Evolutionary conservation across 192 early-diverging fungal genomes (phyloP).

Genomic region (Coemansia sp.): DNA sequence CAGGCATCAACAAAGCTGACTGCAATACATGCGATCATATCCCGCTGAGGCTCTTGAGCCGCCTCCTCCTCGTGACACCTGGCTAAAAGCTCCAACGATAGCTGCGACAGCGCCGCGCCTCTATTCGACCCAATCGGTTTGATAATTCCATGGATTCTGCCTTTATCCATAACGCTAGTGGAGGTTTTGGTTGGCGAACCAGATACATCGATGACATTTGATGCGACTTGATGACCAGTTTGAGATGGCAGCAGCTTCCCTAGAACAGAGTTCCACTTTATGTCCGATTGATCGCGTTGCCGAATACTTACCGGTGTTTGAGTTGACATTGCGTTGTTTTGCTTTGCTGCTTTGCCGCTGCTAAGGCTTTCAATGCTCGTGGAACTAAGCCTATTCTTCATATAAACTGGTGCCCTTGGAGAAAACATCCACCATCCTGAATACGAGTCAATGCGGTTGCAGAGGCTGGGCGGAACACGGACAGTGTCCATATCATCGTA

Average conservation of each 20-base stretch:
- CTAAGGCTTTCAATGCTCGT: not conserved
- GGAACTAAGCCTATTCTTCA: not conserved
- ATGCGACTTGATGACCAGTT: not conserved
- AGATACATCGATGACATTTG: not conserved
- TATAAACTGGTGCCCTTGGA: conserved; percentile 15
- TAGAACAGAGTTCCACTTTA: conserved; percentile 50
- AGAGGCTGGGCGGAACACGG: not conserved
- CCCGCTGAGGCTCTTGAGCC: conserved; percentile 70
- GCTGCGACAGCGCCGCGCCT: conserved; percentile 10
- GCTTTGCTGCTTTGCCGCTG: not conserved
- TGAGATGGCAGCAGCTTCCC: conserved; percentile 13
- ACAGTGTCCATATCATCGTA: not conserved
- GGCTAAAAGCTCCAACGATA: conserved; percentile 28
- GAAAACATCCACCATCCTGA: conserved; percentile 42
- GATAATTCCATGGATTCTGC: not conserved
- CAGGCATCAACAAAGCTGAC: conserved; percentile 2
- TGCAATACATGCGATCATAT: conserved; percentile 59
- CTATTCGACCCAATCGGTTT: not conserved
- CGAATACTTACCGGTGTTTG: conserved; percentile 20
- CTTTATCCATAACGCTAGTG: not conserved
- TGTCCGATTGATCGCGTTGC: conserved; percentile 44
- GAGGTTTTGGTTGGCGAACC: not conserved
- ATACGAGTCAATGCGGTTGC: not conserved
- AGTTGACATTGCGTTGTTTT: not conserved
- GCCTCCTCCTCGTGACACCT: conserved; percentile 42